Percentiles rank a stretch among this genome's conserved stretches.
Conservation (phyloP, 2,329 filamentous ascomycete species). For the Trichoderma simmonsii region DNA sequence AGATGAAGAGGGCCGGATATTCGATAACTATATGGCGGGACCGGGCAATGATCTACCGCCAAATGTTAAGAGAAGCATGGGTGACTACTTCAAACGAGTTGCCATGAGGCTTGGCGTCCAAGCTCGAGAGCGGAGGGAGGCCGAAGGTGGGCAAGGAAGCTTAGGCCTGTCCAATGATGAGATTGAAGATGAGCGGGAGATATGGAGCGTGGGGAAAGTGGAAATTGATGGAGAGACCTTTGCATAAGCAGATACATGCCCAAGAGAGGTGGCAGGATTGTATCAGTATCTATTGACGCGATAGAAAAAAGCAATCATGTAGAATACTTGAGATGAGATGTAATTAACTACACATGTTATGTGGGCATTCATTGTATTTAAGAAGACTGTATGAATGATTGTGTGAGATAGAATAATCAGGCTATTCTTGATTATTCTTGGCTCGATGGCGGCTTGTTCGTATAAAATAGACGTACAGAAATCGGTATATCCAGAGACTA, state of each 20-base stretch:
- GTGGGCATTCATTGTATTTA: not conserved
- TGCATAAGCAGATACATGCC: not conserved
- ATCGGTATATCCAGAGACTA: not conserved
- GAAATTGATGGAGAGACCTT: conserved; percentile 67
- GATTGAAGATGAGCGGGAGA: conserved; percentile 87
- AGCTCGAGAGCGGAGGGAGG: conserved; percentile 83
- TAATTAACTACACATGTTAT: not conserved
- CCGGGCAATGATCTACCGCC: conserved; percentile 63
- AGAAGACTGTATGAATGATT: not conserved
- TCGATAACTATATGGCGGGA: conserved; percentile 83
- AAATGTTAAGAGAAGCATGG: conserved; percentile 81
- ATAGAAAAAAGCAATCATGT: not conserved
- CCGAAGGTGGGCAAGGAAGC: conserved; percentile 84
- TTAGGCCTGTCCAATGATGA: conserved; percentile 87
- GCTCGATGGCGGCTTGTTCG: not conserved
- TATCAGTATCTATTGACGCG: not conserved
- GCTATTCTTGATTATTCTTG: not conserved
- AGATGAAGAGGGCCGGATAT: conserved; percentile 79
- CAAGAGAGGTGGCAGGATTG: not conserved
- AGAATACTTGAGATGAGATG: not conserved
- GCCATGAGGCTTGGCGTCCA: conserved; percentile 80
- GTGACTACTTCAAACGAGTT: conserved; percentile 95
- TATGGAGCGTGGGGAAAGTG: conserved; percentile 91
- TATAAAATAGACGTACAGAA: not conserved
- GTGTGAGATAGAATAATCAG: not conserved